phyloP scores from a whole-genome alignment of 768 basidiomycete species.

The Epithele typhae region DNA sequence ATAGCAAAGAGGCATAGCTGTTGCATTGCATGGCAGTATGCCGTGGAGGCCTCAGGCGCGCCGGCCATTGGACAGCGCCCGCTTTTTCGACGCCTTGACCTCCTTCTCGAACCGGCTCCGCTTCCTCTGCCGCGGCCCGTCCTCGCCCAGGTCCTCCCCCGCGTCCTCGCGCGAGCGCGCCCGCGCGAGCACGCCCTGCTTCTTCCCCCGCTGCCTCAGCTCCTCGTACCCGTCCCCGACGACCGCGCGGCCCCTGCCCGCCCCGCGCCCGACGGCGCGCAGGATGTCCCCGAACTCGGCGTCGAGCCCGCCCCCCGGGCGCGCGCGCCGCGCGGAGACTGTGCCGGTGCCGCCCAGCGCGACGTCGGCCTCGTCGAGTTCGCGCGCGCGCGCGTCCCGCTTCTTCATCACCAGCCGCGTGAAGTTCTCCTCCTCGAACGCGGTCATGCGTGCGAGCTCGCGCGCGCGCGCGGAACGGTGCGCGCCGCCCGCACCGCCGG shows the following conservation, averaged over 20 bases:
- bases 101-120: constrained; percentile 42
- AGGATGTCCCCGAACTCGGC: constrained; percentile 85
- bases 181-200: constrained; percentile 53
- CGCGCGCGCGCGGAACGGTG: constrained; percentile 66
- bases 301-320: constrained; percentile 65
- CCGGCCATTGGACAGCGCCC: constrained; percentile 16
- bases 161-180: constrained; percentile 27
- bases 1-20: no score
- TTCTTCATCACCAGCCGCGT: constrained; percentile 89
- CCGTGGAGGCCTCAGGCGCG: not conserved
- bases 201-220: constrained; percentile 64
- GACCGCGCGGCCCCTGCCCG: no score
- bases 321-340: constrained; percentile 33
- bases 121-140: constrained; percentile 32
- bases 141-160: constrained; percentile 26
- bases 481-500: constrained; percentile 38
- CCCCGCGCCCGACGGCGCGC: constrained; percentile 49
- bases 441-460: constrained; percentile 73
- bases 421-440: constrained; percentile 95
- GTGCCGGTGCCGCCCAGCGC: constrained; percentile 71
- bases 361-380: constrained; percentile 80
- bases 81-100: constrained; percentile 32
- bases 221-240: constrained; percentile 79
- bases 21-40: not conserved
- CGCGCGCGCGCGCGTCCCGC: constrained; percentile 68